Evolutionary conservation across 2,329 filamentous ascomycete species (phyloP), one percentile per base, ranked within the genome.

Genomic region (Trichoderma breve): DNA sequence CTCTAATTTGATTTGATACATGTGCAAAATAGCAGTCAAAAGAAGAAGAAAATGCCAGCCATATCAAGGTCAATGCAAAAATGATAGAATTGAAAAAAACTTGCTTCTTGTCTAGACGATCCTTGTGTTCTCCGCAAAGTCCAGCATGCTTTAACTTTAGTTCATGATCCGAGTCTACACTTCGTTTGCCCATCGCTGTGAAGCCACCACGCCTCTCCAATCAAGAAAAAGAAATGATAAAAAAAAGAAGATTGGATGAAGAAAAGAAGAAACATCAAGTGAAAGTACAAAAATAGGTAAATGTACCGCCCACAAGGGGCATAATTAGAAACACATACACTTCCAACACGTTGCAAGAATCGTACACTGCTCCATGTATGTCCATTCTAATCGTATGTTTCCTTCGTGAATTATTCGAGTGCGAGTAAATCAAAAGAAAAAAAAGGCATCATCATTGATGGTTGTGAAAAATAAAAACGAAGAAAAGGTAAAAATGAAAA

Each of bases 241-340:
- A 28, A n/a, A 26, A 30, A 63, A 36, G 39, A 53, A 67, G 36
- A 53, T 11, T 11, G 28, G 9, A 30, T 28, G 24, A 47, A 47
- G 36, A 64, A 64, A 15, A 30, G 36, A 65, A 65, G 30, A 65
- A 18, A 53, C 21, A 39, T 36, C 28, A 28, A 30, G 32, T 58
- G 14, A 55, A 70, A 62, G 26, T 70, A 70, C 64, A 58, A 7
- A 66, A 61, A 70, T 21, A 57, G 47, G 39, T 36, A 70, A 24
- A 34, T 64, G 47, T 36, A 51, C 71, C 65, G 24, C 51, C 53
- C 24, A 67, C 24, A 30, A 39, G 28, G 71, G 53, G 63, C 62
- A 71, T 70, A 64, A 64, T 70, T 63, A 64, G 66, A 72, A 65
- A 70, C 43, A 70, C 71, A 72, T 70, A 72, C 71, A 72, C 36